Conservation (phyloP, 768 basidiomycete genomes). For the Amanita fuliginea region DNA sequence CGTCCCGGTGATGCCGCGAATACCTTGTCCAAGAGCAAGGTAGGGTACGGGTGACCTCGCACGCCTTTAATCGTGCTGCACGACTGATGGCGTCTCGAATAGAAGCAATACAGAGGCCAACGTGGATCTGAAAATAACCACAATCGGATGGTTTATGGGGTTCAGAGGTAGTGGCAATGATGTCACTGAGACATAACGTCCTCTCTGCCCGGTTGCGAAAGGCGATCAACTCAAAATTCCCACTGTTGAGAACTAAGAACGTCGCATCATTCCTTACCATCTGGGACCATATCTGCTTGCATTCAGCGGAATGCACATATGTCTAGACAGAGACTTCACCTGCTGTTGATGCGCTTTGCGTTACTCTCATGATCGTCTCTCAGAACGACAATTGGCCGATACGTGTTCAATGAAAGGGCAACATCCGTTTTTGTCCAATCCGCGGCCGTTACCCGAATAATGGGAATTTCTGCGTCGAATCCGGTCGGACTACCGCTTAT, state of each 20-base stretch:
- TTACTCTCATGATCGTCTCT: not conserved
- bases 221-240: no score
- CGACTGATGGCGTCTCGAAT: not conserved
- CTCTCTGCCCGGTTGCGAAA: not conserved
- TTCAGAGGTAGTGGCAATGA: not conserved
- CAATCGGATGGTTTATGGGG: not conserved
- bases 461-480: not conserved
- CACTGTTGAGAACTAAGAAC: not conserved
- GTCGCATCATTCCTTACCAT: not conserved
- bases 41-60: not conserved
- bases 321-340: not conserved
- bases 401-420: no score
- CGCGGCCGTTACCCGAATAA: not conserved
- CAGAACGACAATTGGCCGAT: not conserved
- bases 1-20: not conserved
- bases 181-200: not conserved
- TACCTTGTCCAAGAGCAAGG: not conserved
- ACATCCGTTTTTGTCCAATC: not conserved
- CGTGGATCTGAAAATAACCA: not conserved
- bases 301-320: not conserved
- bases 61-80: not conserved
- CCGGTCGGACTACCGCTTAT: not conserved
- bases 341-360: not conserved
- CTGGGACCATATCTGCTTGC: not conserved
- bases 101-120: not conserved